Evolutionary conservation across 2,329 filamentous ascomycete genomes (phyloP).

Genomic region (Elsinoe necatrix): DNA sequence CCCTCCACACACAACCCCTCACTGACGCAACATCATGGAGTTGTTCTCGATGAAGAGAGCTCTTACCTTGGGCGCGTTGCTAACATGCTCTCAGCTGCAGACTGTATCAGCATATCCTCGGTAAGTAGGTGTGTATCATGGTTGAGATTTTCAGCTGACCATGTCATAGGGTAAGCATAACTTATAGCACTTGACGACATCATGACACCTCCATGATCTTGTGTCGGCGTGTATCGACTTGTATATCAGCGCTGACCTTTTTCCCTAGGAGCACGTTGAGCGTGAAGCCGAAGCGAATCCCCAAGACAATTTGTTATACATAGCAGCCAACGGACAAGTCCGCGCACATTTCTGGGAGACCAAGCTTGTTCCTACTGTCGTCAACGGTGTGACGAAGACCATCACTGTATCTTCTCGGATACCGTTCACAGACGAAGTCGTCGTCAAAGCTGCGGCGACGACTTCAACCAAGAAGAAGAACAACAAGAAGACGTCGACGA

Average conservation of each 20-base stretch:
- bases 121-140: not conserved
- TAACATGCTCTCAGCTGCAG: conserved; percentile 13
- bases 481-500: conserved; percentile 30
- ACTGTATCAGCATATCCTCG: conserved; percentile 13
- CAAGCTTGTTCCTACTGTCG: conserved; percentile 10
- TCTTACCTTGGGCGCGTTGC: conserved; percentile 10
- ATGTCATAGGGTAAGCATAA: conserved; percentile 8
- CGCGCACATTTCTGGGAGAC: conserved; percentile 13
- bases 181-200: conserved; percentile 1
- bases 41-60: conserved; percentile 10
- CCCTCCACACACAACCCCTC: conserved; percentile 9
- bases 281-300: conserved; percentile 9
- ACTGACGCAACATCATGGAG: conserved; percentile 8
- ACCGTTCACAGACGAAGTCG: conserved; percentile 15
- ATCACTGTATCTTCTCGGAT: conserved; percentile 7
- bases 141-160: not conserved
- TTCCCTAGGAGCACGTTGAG: not conserved
- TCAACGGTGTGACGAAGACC: conserved; percentile 12
- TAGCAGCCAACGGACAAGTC: conserved; percentile 8
- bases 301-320: conserved; percentile 1
- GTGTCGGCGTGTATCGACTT: not conserved
- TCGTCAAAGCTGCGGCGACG: not conserved
- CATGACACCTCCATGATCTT: not conserved
- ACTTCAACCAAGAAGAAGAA: conserved; percentile 12
- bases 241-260: conserved; percentile 2